Percentiles rank a stretch among this genome's conserved stretches.
These are phyloP conservation scores for Fimicolochytrium jonesii DNA, from an alignment of 192 early-diverging fungal species.

Conservation along the genomic window DNA sequence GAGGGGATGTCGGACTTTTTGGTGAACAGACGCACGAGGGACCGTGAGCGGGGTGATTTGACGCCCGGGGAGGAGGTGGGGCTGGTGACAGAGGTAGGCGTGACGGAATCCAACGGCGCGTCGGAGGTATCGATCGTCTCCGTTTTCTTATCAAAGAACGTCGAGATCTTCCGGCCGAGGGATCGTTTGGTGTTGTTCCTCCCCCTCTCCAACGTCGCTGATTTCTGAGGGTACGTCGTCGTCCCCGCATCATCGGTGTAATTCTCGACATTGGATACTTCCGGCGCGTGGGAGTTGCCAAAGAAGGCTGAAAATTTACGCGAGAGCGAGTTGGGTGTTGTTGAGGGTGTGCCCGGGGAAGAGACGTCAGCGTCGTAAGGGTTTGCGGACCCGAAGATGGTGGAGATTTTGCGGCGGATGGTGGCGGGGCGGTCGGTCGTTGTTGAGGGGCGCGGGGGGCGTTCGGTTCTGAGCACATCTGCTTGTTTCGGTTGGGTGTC, in stretches of 20 bases:
- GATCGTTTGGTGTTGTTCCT: background rate
- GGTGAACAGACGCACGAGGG: constrained; percentile 3
- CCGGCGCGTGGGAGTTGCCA: background rate
- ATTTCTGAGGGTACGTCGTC: background rate
- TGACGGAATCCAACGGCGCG: background rate
- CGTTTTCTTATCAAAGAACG: background rate
- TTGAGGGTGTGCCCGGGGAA: no score
- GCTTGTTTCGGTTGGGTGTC: background rate
- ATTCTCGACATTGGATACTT: background rate
- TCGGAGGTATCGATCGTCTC: background rate
- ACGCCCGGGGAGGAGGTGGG: background rate
- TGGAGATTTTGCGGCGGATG: no score
- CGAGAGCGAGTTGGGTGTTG: no score
- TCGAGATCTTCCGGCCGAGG: background rate
- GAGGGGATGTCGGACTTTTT: background rate
- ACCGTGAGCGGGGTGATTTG: background rate
- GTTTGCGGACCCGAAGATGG: no score
- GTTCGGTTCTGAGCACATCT: background rate
- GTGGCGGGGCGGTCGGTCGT: background rate
- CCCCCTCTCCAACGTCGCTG: no score
- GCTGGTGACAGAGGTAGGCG: background rate
- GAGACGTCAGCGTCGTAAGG: no score
- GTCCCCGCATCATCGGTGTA: background rate
- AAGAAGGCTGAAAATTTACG: background rate
- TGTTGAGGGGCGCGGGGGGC: background rate